A percentile compares a stretch with the other conserved stretches of the same genome.
Conservation (phyloP, 306 rosid species). For the Fragaria nilgerrensis region DNA sequence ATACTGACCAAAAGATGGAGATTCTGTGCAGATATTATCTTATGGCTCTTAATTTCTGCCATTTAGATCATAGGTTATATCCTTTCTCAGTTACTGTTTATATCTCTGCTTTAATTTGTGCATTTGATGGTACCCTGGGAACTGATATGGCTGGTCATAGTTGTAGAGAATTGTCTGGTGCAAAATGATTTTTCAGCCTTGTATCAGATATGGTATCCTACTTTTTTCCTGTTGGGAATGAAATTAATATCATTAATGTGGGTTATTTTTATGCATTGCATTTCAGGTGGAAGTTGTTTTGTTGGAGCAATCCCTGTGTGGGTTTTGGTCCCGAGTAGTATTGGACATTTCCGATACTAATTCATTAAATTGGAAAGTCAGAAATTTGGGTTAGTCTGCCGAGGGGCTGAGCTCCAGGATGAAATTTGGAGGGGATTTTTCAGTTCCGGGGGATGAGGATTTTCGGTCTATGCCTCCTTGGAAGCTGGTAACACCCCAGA, state of each 20-base stretch:
- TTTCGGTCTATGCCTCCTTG: slow-evolving; percentile 33
- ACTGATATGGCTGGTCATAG: slow-evolving; percentile 23
- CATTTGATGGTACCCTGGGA: slow-evolving; percentile 22
- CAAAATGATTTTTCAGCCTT: slow-evolving; percentile 2
- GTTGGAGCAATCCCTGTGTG: slow-evolving; percentile 4
- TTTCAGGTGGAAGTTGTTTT: slow-evolving; percentile 9
- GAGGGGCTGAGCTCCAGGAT: slow-evolving; percentile 32
- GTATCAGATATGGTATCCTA: slow-evolving; percentile 7
- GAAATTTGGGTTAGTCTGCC: slow-evolving; percentile 14
- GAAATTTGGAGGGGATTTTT: slow-evolving; percentile 41
- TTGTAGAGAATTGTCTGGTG: slow-evolving; percentile 15
- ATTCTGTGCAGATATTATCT: slow-evolving; percentile 32
- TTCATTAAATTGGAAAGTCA: not conserved
- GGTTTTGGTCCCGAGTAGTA: not conserved
- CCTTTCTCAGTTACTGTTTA: not conserved
- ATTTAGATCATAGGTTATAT: slow-evolving; percentile 24
- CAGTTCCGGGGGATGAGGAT: slow-evolving; percentile 30
- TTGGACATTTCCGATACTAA: not conserved
- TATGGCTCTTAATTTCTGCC: slow-evolving; percentile 34
- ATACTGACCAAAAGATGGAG: slow-evolving; percentile 30
- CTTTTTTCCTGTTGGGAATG: slow-evolving; percentile 4
- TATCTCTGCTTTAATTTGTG: slow-evolving; percentile 13
- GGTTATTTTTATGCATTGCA: not conserved
- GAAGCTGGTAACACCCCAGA: slow-evolving; percentile 56
- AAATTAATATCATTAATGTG: not conserved